These are phyloP conservation scores for Vicia villosa DNA, from an alignment of 306 rosid species.

Conservation along the genomic window DNA sequence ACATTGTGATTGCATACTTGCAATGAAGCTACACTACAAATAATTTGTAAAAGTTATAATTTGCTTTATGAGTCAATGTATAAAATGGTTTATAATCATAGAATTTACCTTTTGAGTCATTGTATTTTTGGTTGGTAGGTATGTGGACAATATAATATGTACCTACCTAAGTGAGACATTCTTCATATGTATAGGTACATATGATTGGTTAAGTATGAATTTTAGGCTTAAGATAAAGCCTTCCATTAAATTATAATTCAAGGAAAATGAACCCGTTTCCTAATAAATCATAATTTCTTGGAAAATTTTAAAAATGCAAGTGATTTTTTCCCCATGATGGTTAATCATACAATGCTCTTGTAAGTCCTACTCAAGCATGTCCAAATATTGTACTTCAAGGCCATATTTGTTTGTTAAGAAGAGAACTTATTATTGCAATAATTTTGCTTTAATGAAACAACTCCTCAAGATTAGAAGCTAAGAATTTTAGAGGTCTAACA, in stretches of 20 bases:
- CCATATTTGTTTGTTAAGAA: conserved; percentile 40
- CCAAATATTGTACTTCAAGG: conserved; percentile 1
- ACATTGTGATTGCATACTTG: conserved; percentile 20
- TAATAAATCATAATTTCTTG: neutral
- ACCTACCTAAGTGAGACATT: conserved; percentile 36
- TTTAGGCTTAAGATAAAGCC: neutral
- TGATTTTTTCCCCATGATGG: conserved; percentile 12
- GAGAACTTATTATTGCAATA: conserved; percentile 39
- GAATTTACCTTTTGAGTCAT: neutral
- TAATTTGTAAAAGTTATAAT: conserved; percentile 6
- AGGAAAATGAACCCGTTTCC: neutral
- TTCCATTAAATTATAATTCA: neutral
- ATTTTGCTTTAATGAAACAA: conserved; percentile 40
- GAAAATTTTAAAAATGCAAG: neutral
- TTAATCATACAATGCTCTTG: conserved; percentile 29
- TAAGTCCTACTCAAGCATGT: conserved; percentile 26
- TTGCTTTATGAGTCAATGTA: conserved; percentile 24
- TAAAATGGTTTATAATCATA: conserved; percentile 23
- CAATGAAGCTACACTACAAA: conserved; percentile 26
- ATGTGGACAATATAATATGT: neutral
- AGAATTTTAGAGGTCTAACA: conserved; percentile 14
- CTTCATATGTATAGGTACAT: neutral
- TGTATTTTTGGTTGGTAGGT: neutral
- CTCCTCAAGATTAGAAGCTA: conserved; percentile 22
- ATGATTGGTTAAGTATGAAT: conserved; percentile 1